Percentiles rank a stretch among this genome's conserved stretches.
These are phyloP conservation scores for Pleurotus salmoneostramineus DNA, from an alignment of 768 basidiomycete genomes.

Conservation along the genomic window DNA sequence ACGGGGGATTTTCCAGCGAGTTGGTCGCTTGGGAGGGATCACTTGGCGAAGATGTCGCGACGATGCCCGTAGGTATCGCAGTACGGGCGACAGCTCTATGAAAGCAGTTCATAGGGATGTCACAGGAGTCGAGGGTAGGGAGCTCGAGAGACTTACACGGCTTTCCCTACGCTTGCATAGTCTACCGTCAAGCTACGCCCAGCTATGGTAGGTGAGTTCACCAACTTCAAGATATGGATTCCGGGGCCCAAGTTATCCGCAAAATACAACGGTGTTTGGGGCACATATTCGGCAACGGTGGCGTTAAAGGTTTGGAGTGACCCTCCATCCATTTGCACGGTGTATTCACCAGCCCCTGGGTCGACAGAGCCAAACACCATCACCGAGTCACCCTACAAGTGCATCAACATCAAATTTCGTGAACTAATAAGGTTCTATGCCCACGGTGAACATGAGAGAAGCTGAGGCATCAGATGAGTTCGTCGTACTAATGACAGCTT, in stretches of 20 bases:
- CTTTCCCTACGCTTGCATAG: not conserved
- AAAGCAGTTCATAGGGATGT: too few relatives aligned
- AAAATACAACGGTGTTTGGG: conserved; percentile 2
- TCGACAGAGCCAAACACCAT: conserved; percentile 1
- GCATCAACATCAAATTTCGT: not conserved
- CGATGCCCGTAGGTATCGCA: too few relatives aligned
- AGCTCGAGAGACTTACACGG: not conserved
- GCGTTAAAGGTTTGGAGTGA: not conserved
- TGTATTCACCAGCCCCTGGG: not conserved
- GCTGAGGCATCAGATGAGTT: not conserved
- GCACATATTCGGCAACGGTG: not conserved
- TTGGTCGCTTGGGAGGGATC: too few relatives aligned
- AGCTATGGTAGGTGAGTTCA: not conserved
- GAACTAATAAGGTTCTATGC: too few relatives aligned
- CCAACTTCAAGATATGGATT: not conserved
- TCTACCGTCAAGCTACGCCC: conserved; percentile 6
- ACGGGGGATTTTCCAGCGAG: too few relatives aligned
- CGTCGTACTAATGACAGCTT: not conserved
- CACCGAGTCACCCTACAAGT: conserved; percentile 2
- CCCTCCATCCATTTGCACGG: not conserved
- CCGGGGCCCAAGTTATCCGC: conserved; percentile 9
- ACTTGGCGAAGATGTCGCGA: too few relatives aligned
- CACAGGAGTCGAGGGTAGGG: not conserved
- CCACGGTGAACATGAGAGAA: not conserved
- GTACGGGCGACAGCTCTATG: too few relatives aligned